Evolutionary conservation across 2,329 filamentous ascomycete species (phyloP), one percentile per base, ranked within the genome.

Genomic region (Fusarium sacchari): DNA sequence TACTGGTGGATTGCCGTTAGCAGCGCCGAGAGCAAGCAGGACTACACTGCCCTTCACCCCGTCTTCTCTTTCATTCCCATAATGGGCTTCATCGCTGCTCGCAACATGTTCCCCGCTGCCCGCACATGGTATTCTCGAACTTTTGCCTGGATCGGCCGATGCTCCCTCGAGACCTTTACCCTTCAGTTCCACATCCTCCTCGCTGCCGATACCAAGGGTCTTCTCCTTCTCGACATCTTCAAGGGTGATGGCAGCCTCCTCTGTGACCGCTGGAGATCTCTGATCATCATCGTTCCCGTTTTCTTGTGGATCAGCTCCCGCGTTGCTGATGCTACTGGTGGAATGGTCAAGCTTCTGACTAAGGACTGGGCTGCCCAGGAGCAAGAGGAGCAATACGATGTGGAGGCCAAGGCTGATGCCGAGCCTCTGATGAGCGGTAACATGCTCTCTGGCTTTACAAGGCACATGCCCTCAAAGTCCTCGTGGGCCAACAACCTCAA

Each of bases 161-260:
- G 85, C 67, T 88, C 88, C 0, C 83, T 91, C 4, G 90, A 92
- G 78, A 86, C 88, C 3, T 90, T 88, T 68, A 83, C 89, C 1
- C 81, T 92, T 46, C 88, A 91, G 64, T 87, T 87, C 77, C 90
- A 92, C 75, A 84, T 91, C 55, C 89, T 88, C 83, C 84, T 92
- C 14, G 88, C 88, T 3, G 88, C 86, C 10, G 88, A 92, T 73
- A 86, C 87, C 7, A 86, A 84, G 43, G 88, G 87, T 0, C 75
- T 88, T 6, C 62, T 78, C 12, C 46, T 78, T 4, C 49, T 78
- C 17, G 76, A 68, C 13, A 68, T 63, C n/a, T 75, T 75, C 61
- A 37, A 64, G 15, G 71, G 71, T 1, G 73, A 76, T 2, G 76
- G 64, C 5, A 71, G 69, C 15, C 67, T 78, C 14, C 69, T 78